These are phyloP conservation scores for Neurospora sp. DNA, from an alignment of 495 filamentous ascomycete genomes.

Conservation along the genomic window DNA sequence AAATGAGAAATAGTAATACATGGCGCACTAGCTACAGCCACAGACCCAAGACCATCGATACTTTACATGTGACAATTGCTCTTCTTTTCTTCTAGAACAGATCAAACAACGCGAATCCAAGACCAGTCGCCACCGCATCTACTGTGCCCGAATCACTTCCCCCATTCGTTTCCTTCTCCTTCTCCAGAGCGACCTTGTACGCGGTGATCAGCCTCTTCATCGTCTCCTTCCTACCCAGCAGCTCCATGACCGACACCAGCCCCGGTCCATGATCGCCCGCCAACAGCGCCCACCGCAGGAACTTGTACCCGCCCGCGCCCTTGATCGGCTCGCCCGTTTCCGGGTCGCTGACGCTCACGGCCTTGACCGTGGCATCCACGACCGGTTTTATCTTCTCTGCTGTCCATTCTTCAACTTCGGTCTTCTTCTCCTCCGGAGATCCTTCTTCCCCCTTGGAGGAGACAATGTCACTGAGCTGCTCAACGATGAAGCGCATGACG, in stretches of 20 bases:
- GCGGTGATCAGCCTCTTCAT: conserved; percentile 45
- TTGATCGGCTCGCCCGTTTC: conserved; percentile 24
- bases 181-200: conserved; percentile 2
- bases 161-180: neutral
- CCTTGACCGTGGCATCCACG: neutral
- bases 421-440: neutral
- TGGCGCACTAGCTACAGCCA: neutral
- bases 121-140: neutral
- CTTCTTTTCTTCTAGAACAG: neutral
- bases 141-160: neutral
- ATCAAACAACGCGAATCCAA: neutral
- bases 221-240: conserved; percentile 53
- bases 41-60: neutral
- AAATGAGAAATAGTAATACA: neutral
- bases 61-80: neutral
- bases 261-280: conserved; percentile 49
- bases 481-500: neutral
- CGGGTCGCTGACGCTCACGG: conserved; percentile 2
- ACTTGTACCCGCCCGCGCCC: conserved; percentile 37
- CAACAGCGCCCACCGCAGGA: conserved; percentile 58
- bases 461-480: neutral
- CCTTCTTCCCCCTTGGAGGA: neutral
- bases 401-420: conserved; percentile 1
- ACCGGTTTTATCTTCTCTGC: neutral
- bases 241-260: conserved; percentile 46